Base-by-base conservation (phyloP, 495 filamentous ascomycete species). In the Pyrenula aspistea region DNA sequence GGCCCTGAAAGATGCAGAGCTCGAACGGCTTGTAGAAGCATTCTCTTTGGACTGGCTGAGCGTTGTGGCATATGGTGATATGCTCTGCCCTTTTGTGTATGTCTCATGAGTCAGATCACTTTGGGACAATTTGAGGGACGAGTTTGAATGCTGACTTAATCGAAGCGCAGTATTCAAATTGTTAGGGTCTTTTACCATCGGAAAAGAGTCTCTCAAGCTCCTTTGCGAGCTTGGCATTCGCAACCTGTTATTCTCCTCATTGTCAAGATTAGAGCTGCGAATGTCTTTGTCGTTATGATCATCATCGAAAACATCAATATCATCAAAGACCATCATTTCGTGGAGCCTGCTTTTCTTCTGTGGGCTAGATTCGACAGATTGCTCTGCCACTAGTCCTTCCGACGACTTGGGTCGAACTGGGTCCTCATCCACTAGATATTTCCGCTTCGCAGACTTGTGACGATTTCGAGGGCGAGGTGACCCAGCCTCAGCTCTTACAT, bases 181-280 rank as follows among this genome's bases (percentile, higher is more conserved):
- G 58, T 84, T 79, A 0, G 85, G 79, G 58, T 93, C 80, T 67
- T 95, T 95, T 15, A 94, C 88, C 10, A 92, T 81, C 1, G 86
- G 79, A 61, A 89, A 95, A 15, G 72, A 73, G 22, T 89, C 74
- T 24, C 60, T 67, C 49, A 24, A 42, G 31, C 31, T 42, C 31
- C 31, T 42, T 42, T 42, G 31, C 31, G 31, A 42, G 4, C 31
- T 15, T 8, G 31, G 31, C 31, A 42, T 42, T 15, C 8, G 15
- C 4, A 42, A 15, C 15, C 31, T 42, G 31, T 42, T 15, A 42
- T 42, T 42, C 15, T 42, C 31, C 15, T 15, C 31, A 42, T 42
- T 42, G 15, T 42, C 31, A n/a, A n/a, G n/a, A n/a, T n/a, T n/a
- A n/a, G n/a, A n/a, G n/a, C n/a, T n/a, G n/a, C n/a, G n/a, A n/a